Conservation (phyloP, 2,329 filamentous ascomycete genomes). For the Pseudocercospora crystallina region DNA sequence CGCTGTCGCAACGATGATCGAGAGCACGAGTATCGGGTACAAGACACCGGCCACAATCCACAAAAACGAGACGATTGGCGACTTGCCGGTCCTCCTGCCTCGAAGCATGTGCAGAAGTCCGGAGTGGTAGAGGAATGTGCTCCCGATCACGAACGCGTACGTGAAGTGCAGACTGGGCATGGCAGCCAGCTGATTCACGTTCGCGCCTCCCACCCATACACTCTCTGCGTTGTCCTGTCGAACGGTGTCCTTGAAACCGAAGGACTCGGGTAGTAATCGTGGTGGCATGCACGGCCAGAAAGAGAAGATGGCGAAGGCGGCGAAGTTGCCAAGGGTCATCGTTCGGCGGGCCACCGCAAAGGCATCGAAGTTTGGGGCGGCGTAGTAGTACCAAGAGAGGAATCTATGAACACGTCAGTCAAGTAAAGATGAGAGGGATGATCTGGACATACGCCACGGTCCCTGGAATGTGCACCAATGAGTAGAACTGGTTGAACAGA, state of each 20-base stretch:
- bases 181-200: constrained; percentile 48
- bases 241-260: constrained; percentile 49
- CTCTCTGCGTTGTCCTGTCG: constrained; percentile 48
- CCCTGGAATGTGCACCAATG: constrained; percentile 61
- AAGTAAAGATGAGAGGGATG: not conserved
- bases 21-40: constrained; percentile 46
- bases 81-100: constrained; percentile 37
- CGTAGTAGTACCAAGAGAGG: constrained; percentile 64
- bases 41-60: constrained; percentile 45
- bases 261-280: constrained; percentile 45
- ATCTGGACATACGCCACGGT: constrained; percentile 53
- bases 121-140: constrained; percentile 55
- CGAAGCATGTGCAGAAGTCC: constrained; percentile 42
- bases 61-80: constrained; percentile 24
- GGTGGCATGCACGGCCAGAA: constrained; percentile 56
- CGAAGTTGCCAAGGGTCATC: constrained; percentile 54
- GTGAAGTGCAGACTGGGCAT: constrained; percentile 57
- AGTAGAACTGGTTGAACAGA: constrained; percentile 59
- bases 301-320: constrained; percentile 54
- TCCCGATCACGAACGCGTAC: constrained; percentile 54
- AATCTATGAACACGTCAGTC: constrained; percentile 45
- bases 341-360: constrained; percentile 47
- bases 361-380: constrained; percentile 51
- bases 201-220: constrained; percentile 48
- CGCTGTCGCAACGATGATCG: constrained; percentile 60